Evolutionary conservation across 345 rosid genomes (phyloP), one percentile per base, ranked within the genome.

Genomic region (Syzygium grande): DNA sequence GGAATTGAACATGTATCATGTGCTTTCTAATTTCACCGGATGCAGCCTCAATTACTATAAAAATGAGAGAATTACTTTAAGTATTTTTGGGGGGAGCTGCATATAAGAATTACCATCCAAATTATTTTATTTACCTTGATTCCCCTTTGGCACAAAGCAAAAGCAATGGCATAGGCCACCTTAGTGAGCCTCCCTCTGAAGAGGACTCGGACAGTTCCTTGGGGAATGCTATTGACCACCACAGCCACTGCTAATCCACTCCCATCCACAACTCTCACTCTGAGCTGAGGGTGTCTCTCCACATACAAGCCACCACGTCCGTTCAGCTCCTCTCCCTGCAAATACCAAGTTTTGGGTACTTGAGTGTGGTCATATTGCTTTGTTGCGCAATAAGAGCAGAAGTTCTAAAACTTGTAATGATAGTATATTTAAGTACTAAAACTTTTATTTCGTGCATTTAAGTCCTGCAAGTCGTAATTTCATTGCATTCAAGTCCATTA

Each of bases 211-310:
- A 54, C 43, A 34, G 89, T 88, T 46, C 73, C 78, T 85, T 88
- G 51, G 6, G 89, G 87, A 38, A 88, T 88, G 87, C 85, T 78
- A 22, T 78, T 88, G 65, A 77, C n/a, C 51, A 86, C 78, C 34
- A 88, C 84, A 15, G 89, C 89, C 13, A 51, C 87, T 8, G 79
- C 87, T 17, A 79, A 51, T 25, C 87, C 86, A 51, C 87, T 88
- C 9, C 89, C 89, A 58, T 88, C 89, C 55, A 88, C 89, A 34
- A 88, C 78, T 73, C 86, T 88, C 38, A 88, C n/a, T 58, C 84
- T 85, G 80, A 88, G 23, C 51, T 58, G 19, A 17, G 77, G 55
- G 23, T 88, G 41, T 51, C 16, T 88, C 55, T 51, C 38, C 14
- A 86, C 25, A 52, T 86, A 61, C 2, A 86, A 5, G 41, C 86